Evolutionary conservation across 768 basidiomycete species (phyloP), one percentile per base, ranked within the genome.

Genomic region (Phlebiopsis gigantea): DNA sequence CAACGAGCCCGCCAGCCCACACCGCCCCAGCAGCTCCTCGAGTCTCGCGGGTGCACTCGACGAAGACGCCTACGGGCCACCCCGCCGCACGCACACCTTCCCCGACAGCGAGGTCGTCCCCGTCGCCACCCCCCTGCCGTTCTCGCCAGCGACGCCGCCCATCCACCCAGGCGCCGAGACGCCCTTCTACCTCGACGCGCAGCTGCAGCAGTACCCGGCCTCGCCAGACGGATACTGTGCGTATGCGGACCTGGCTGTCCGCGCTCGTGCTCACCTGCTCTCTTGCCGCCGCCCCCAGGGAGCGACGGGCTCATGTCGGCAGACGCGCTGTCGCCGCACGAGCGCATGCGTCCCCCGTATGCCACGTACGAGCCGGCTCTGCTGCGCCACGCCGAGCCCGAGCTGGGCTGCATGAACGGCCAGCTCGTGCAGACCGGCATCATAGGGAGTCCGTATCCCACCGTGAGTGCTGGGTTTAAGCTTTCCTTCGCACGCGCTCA

Each of bases 391-490:
- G 30, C 34, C 12, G 45, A 55, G 31, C n/a, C 45, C 28, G 53
- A 54, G 41, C 41, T 26, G 4, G 29, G 45, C 54, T 47, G 47
- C 24, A 21, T 55, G 2, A 21, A 55, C 31, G 54, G 54, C 28
- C 54, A 55, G 28, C 17, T 46, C 26, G 29, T 47, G 31, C 51
- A 22, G 17, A 41, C 34, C 28, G 39, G 42, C 53, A 54, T 25
- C 14, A 45, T 25, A 7, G n/a, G 14, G 22, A 24, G 15, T 43
- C 39, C 43, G 15, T 10, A 17, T 21, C 53, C 28, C 53, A 54
- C 12, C 43, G 41, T 45, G 26, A 9, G 28, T 43, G 17, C 43
- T 19, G n/a, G 26, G 6, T 6, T 22, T 34, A 15, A 34, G 39
- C 12, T 21, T 34, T 19, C 10, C 24, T 21, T 25, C 39, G 22